Evolutionary conservation across 2,329 filamentous ascomycete species (phyloP).

Genomic region (Hymenoscyphus fraxineus): DNA sequence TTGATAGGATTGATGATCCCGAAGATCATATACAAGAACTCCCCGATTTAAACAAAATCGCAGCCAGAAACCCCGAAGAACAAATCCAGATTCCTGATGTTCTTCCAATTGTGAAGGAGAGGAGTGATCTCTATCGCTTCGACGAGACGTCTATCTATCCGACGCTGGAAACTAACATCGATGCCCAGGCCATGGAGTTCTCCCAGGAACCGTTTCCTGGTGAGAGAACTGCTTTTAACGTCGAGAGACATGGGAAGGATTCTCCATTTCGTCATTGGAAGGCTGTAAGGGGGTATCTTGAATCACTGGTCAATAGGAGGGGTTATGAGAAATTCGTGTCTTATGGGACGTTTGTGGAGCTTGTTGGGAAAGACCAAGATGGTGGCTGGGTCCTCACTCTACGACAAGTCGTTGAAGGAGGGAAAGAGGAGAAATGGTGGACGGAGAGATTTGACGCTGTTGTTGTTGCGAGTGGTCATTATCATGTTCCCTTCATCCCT

Average conservation of each 20-base stretch:
- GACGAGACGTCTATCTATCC: conserved; percentile 59
- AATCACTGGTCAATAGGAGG: conserved; percentile 47
- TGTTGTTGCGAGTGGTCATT: conserved; percentile 65
- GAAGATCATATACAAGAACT: conserved; percentile 38
- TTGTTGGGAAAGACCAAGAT: conserved; percentile 45
- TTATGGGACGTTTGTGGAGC: conserved; percentile 60
- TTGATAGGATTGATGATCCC: conserved; percentile 40
- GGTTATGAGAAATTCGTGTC: conserved; percentile 50
- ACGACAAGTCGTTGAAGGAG: conserved; percentile 39
- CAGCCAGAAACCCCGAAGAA: conserved; percentile 47
- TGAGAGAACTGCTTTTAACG: conserved; percentile 37
- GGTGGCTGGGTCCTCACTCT: conserved; percentile 50
- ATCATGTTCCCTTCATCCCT: conserved; percentile 61
- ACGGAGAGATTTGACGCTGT: conserved; percentile 61
- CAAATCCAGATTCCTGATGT: conserved; percentile 44
- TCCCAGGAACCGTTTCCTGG: conserved; percentile 52
- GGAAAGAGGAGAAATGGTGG: conserved; percentile 55
- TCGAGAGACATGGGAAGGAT: conserved; percentile 49
- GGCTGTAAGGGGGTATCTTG: conserved; percentile 53
- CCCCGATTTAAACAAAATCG: conserved; percentile 44
- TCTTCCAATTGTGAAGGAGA: conserved; percentile 46
- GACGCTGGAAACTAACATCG: conserved; percentile 63
- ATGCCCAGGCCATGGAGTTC: conserved; percentile 56
- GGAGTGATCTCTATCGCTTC: conserved; percentile 45
- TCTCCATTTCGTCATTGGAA: conserved; percentile 61